Evolutionary conservation across 768 basidiomycete genomes (phyloP).

Genomic region (Neoboletus magnificus): DNA sequence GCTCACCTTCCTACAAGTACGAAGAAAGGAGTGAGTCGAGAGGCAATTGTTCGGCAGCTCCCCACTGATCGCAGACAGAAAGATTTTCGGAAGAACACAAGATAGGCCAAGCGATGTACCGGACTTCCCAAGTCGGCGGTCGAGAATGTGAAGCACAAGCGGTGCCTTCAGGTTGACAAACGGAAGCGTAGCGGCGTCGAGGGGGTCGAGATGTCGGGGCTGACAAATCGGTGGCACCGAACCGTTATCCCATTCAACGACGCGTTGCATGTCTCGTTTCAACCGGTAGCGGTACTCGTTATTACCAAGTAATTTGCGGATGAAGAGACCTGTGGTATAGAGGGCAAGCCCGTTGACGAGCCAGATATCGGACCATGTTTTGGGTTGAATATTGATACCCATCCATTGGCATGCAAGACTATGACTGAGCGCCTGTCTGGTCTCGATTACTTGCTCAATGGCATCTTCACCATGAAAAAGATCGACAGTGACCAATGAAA

Average conservation of each 20-base stretch:
- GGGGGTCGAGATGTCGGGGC: constrained; percentile 80
- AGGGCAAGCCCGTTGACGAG: constrained; percentile 92
- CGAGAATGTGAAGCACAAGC: constrained; percentile 93
- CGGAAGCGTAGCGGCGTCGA: constrained; percentile 70
- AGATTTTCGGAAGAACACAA: constrained; percentile 92
- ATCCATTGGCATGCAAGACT: constrained; percentile 95
- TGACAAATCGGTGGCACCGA: constrained; percentile 91
- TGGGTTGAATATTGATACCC: constrained; percentile 93
- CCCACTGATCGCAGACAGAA: constrained; percentile 89
- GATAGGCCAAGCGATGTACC: constrained; percentile 93
- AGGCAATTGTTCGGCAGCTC: constrained; percentile 83
- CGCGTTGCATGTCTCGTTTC: constrained; percentile 95
- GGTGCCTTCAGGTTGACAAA: constrained; percentile 96
- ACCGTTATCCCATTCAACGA: constrained; percentile 84
- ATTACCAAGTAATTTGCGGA: constrained; percentile 85
- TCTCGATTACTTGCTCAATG: constrained; percentile 91
- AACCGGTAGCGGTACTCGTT: constrained; percentile 96
- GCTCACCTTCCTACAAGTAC: constrained; percentile 90
- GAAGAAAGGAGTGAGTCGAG: constrained; percentile 85
- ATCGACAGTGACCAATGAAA: constrained; percentile 77
- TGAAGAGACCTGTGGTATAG: constrained; percentile 85
- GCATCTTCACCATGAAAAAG: constrained; percentile 83
- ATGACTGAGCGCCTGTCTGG: constrained; percentile 80
- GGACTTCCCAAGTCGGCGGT: constrained; percentile 89
- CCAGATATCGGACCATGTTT: constrained; percentile 93